Evolutionary conservation across 257 asterid species (phyloP), one percentile per base, ranked within the genome.

Genomic region (Capsicum chinense): DNA sequence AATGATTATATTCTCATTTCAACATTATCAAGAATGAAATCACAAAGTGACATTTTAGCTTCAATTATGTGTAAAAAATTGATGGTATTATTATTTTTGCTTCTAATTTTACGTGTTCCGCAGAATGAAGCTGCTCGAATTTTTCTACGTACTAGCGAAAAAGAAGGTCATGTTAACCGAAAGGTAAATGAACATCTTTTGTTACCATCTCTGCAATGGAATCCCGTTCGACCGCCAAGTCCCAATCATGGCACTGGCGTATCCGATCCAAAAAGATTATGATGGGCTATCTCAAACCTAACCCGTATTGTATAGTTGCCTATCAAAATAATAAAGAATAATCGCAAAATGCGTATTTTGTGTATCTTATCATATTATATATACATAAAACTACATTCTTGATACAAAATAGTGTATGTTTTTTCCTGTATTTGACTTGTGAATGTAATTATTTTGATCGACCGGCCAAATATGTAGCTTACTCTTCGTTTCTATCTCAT

Each of bases 221-320:
- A n/a, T 64, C 47, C 71, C 1, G 19, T 81, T 1, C 87, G 86
- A 0, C 88, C 91, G 0, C 92, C 94, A 1, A 19, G 90, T 9
- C 92, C 90, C 16, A 90, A 80, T 66, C 10, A 5, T 10, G 70
- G 70, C 42, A 63, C 70, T 5, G 70, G 42, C 42, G 0, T 44
- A 44, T 39, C 44, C 44, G 5, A 39, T 39, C 44, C 44, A 39
- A 39, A 44, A 44, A 44, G 48, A 5, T 44, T 44, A 6, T 6
- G 48, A 44, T 44, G 48, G 48, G 48, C 48, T 44, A 0, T 6
- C 0, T 7, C 42, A 63, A 62, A 62, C 15, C 15, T 12, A 11
- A 12, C 5, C 0, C 5, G 56, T 63, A 63, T 21, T 21, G 5
- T 26, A 12, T 26, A 62, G 6, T 9, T 7, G 2, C 33, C 0